Base-by-base conservation (phyloP, 257 asterid genomes). In the Solanum gracilifrons region DNA sequence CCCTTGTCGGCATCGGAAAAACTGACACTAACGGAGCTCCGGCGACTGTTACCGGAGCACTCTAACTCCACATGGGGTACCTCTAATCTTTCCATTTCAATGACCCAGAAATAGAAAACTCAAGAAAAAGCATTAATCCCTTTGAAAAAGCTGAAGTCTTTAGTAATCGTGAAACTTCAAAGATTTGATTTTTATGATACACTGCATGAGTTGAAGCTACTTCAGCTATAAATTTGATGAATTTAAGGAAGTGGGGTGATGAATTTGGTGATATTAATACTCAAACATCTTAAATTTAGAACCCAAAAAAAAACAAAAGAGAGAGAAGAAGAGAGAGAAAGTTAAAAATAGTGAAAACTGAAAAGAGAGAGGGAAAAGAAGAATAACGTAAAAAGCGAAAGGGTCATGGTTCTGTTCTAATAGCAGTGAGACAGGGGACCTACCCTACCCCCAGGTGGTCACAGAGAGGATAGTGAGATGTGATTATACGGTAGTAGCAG, bases 1-100 rank as follows among this genome's bases (percentile, higher is more conserved):
- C 94, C 97, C 79, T 93, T 95, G 13, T 93, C 97, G 12, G 92
- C 93, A 75, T 95, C 98, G 27, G 99, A 94, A 91, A 94, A 94
- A 88, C 95, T 92, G 51, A 90, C 92, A 69, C 98, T 94, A 60
- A 87, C 92, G 85, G 85, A 79, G 85, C 66, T 25, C 66, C 66
- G 66, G 39, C 3, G 85, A 43, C 64, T 77, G 36, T 77, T 21
- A 31, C 36, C 84, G 84, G 84, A 7, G 37, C 18, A 8, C 18
- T 79, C 85, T 8, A 79, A 25, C 6, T 27, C 85, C 29, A 46
- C 85, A 1, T 29, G 27, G 6, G 85, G 15, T 60, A 80, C 12
- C 39, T 46, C 85, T 46, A 80, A n/a, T 80, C 68, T 29, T 46
- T 36, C 85, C 85, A 80, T 80, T 80, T 80, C 85, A 46, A 46